Base-by-base conservation (phyloP, 1,284 basidiomycete species). In the Cutaneotrichosporon cavernicola region DNA sequence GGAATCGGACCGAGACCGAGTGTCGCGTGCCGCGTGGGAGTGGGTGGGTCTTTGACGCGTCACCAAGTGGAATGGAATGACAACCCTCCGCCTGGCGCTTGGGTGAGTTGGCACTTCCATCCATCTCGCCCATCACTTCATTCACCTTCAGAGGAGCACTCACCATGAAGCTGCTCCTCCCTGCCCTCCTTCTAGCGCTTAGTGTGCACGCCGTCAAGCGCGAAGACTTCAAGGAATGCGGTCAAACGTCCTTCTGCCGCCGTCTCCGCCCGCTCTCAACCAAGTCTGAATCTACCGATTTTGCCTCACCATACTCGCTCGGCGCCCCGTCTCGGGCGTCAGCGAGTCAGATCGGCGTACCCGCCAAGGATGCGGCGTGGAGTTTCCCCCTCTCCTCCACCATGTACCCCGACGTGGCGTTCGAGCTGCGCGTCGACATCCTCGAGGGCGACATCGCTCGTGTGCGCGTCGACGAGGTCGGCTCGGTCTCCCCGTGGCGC, bases 191-290 rank as follows among this genome's bases (percentile, higher is more conserved):
- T 34, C 31, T 63, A 32, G 63, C 62, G 26, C 16, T 65, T 16
- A 55, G 50, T 13, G 72, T 71, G 1, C 31, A 65, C 3, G 81
- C 76, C 6, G 82, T 84, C 63, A 85, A 84, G 72, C 76, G 84
- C 47, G 85, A 89, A 65, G 91, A 97, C 80, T 97, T 94, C 84
- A 97, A 96, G 81, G 91, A 87, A 66, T 97, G 94, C 76, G 85
- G 85, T 21, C 91, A 97, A 79, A 86, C 91, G 0, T 91, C 90
- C 16, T 97, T 97, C 82, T 97, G 94, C 82, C 87, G 90, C 56
- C 85, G 93, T 67, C 90, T 92, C 59, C 87, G 93, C 55, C 89
- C 88, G 0, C 86, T 97, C 58, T 86, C 91, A 62, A 82, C 84
- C 11, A 86, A 90, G 60, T 89, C 90, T 16, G 82, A 83, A 55